Evolutionary conservation across 108 stramenopile species (phyloP), one percentile per base, ranked within the genome.

Genomic region (Nitzschia putrida): DNA sequence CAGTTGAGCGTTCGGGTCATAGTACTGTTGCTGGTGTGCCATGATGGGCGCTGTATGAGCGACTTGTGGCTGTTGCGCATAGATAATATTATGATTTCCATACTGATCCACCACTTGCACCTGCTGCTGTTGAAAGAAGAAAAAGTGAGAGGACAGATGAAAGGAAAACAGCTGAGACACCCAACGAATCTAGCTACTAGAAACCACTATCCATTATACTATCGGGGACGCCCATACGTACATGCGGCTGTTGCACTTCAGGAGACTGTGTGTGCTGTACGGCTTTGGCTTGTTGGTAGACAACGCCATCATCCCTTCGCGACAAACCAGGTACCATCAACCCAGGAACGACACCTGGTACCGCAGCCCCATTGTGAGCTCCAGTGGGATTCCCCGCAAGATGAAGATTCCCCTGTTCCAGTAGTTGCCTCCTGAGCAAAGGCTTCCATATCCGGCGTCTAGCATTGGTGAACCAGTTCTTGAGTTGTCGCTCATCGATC

Each of bases 381-480:
- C 72, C 79, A 26, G 69, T 57, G 21, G 79, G 87, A 23, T 72
- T 82, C n/a, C 85, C 66, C 14, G 83, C 76, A 40, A 93, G n/a
- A n/a, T n/a, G n/a, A n/a, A n/a, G 67, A 66, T 90, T 92, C 11
- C 92, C 92, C 76, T 91, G 85, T 68, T 93, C 95, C 47, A 94
- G n/a, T n/a, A n/a, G 66, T 78, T 94, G 92, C 60, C 90, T 92
- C 79, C 91, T 94, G 61, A 95, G 54, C 91, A 97, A 88, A 41
- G 96, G 96, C 71, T 97, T 97, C 96, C 96, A 97, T 78, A 97
- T 97, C 77, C 96, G 76, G 49, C 96, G 66, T 53, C 96, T 69
- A 3, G 96, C 96, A 69, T 97, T 97, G 47, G 96, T 97, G 66
- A 97, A 97, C 96, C 96, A 97, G 60, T 97, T 97, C 79, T 97